These are phyloP conservation scores for Erythrobasidium hasegawianum DNA, from an alignment of 1,284 basidiomycete species.

Conservation along the genomic window DNA sequence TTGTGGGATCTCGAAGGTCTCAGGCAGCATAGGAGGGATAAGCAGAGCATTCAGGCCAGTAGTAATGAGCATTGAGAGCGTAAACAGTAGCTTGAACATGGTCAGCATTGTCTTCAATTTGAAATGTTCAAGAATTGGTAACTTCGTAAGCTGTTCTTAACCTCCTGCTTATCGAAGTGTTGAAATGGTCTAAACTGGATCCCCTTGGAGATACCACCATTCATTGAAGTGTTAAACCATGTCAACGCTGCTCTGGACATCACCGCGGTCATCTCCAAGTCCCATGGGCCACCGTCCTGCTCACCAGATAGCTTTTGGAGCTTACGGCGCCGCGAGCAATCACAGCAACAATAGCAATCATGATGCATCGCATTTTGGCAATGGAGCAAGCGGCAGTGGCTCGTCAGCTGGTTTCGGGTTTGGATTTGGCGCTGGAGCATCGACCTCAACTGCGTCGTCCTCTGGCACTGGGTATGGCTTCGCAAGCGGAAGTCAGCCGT, in stretches of 20 bases:
- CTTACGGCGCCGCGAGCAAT: too few relatives aligned
- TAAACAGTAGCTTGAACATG: too few relatives aligned
- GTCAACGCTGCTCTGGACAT: slow-evolving; percentile 27
- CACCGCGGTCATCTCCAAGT: slow-evolving; percentile 24
- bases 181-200: too few relatives aligned
- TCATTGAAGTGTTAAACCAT: slow-evolving; percentile 16
- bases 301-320: slow-evolving; percentile 28
- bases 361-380: too few relatives aligned
- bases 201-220: too few relatives aligned
- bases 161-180: neutral
- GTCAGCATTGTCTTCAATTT: too few relatives aligned
- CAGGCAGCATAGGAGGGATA: too few relatives aligned
- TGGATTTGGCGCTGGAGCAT: slow-evolving; percentile 4
- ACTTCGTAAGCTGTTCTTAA: neutral
- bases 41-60: too few relatives aligned
- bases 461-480: slow-evolving; percentile 33
- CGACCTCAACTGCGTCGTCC: neutral
- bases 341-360: neutral
- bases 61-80: too few relatives aligned
- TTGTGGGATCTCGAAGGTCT: too few relatives aligned
- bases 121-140: neutral
- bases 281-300: slow-evolving; percentile 4
- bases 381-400: too few relatives aligned
- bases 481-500: slow-evolving; percentile 5
- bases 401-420: neutral